A percentile compares a stretch with the other conserved stretches of the same genome.
Conservation (phyloP, 805 yeast species). For the Dipodascopsis tothii region DNA sequence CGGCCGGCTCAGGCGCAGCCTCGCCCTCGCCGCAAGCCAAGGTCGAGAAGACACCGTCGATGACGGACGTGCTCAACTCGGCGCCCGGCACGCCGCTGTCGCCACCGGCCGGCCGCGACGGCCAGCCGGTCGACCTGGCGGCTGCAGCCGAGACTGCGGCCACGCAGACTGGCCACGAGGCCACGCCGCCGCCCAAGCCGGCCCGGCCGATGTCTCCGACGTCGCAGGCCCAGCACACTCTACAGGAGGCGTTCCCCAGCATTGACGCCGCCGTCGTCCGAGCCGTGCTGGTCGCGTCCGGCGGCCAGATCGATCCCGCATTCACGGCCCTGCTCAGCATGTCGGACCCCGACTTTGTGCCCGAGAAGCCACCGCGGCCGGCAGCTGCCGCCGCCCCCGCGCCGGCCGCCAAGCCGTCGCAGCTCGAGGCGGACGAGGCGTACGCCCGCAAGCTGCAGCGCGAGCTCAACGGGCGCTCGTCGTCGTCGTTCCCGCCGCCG, state of each 20-base stretch:
- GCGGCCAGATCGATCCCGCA: conserved; percentile 73
- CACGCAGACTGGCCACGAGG: conserved; percentile 1
- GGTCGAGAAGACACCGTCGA: conserved; percentile 10
- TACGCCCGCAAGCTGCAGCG: conserved; percentile 70
- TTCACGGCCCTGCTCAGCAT: conserved; percentile 78
- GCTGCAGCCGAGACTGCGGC: not conserved
- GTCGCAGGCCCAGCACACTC: conserved; percentile 47
- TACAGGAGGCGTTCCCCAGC: conserved; percentile 80
- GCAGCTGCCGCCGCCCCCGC: conserved; percentile 19
- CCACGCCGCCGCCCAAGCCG: conserved; percentile 43
- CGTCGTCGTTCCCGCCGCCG: conserved; percentile 5
- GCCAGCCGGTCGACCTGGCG: not conserved
- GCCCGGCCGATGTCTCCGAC: conserved; percentile 58
- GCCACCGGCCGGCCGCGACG: conserved; percentile 1
- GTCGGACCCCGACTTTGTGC: conserved; percentile 41
- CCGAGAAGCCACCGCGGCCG: conserved; percentile 20
- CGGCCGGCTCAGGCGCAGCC: too few relatives aligned
- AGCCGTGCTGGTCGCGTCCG: conserved; percentile 79
- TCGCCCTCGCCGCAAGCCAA: too few relatives aligned
- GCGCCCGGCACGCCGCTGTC: conserved; percentile 15
- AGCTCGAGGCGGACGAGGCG: conserved; percentile 64
- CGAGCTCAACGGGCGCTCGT: conserved; percentile 9
- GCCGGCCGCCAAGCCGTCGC: conserved; percentile 32
- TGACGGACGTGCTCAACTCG: conserved; percentile 21
- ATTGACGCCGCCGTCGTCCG: conserved; percentile 62